Evolutionary conservation across 1,139 yeast genomes (phyloP).

Genomic region (Schizosaccharomyces versatilis): DNA sequence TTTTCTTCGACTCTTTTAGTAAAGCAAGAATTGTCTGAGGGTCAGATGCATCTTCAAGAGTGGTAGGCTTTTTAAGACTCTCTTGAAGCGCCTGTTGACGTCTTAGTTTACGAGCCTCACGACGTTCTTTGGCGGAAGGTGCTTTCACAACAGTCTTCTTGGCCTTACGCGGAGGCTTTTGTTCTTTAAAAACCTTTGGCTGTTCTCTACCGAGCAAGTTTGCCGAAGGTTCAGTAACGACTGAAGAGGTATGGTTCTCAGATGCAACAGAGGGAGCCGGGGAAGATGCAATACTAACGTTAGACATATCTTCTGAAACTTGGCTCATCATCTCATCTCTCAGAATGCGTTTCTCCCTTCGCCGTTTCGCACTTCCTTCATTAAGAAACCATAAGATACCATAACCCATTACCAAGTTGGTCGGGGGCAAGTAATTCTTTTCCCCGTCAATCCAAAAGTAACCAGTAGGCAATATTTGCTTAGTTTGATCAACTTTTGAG

Average conservation of each 20-base stretch:
- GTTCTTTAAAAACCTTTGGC: too few relatives aligned
- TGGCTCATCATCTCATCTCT: too few relatives aligned
- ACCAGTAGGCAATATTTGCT: slow-evolving; percentile 43
- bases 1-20: background rate
- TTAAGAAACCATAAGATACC: slow-evolving; percentile 58
- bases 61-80: background rate
- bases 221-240: too few relatives aligned
- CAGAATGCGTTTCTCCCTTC: background rate
- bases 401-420: slow-evolving; percentile 72
- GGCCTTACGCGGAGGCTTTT: too few relatives aligned
- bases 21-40: background rate
- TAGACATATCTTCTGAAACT: too few relatives aligned
- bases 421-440: slow-evolving; percentile 53
- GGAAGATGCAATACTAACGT: too few relatives aligned
- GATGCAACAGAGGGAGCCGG: too few relatives aligned
- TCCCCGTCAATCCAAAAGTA: slow-evolving; percentile 34
- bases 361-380: slow-evolving; percentile 23
- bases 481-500: slow-evolving; percentile 45
- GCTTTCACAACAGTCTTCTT: background rate
- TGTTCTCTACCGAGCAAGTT: too few relatives aligned
- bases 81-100: background rate
- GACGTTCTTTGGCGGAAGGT: background rate
- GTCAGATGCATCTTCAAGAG: background rate
- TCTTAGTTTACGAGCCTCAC: background rate
- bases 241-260: too few relatives aligned